phyloP scores from a whole-genome alignment of 2,329 filamentous ascomycete species.

The Setomelanomma holmii region DNA sequence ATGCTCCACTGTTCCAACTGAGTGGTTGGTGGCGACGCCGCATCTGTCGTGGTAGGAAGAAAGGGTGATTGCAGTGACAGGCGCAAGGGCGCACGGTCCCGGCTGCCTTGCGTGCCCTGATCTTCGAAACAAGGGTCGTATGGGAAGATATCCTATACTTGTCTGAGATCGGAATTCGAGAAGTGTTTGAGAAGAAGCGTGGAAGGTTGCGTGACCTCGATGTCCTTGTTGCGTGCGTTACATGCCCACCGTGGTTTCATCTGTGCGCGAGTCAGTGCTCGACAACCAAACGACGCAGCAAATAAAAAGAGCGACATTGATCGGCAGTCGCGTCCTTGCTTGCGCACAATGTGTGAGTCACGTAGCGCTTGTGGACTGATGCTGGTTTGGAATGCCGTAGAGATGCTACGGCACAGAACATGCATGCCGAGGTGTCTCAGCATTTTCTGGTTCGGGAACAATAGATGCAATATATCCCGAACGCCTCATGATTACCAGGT shows the following conservation, averaged over 20 bases:
- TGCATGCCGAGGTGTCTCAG: background rate
- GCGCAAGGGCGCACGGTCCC: slow-evolving; percentile 15
- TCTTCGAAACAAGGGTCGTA: background rate
- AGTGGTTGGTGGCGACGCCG: slow-evolving; percentile 6
- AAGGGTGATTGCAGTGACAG: slow-evolving; percentile 19
- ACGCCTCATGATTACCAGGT: background rate
- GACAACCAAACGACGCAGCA: background rate
- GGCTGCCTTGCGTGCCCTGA: slow-evolving; percentile 12
- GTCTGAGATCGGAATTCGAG: slow-evolving; percentile 10
- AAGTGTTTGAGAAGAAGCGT: slow-evolving; percentile 2
- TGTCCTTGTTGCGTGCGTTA: background rate
- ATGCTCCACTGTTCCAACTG: slow-evolving; percentile 5
- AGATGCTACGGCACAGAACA: background rate
- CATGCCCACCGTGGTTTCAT: background rate
- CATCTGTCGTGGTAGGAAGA: slow-evolving; percentile 5
- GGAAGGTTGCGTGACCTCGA: background rate
- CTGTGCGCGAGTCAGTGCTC: slow-evolving; percentile 3
- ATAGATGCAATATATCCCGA: slow-evolving; percentile 2
- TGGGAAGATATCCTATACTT: background rate
- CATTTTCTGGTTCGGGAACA: slow-evolving; percentile 1
- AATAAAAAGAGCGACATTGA: too few relatives aligned
- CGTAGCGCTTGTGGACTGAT: background rate
- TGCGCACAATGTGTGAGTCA: background rate
- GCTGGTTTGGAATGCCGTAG: background rate
- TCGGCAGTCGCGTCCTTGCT: background rate